Evolutionary conservation across 148 eudicot species (phyloP).

Genomic region (Cornus florida): DNA sequence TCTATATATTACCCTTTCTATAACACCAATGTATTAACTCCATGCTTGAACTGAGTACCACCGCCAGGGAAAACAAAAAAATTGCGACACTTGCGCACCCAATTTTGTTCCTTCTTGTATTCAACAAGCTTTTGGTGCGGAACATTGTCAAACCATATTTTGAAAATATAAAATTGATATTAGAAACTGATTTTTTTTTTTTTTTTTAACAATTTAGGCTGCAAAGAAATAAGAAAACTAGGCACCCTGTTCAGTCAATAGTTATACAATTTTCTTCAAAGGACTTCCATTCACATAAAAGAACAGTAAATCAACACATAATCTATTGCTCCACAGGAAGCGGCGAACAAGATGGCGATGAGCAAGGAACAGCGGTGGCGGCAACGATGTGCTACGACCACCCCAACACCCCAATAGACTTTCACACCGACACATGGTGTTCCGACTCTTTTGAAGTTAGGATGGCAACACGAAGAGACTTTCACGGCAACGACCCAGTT

Average conservation of each 20-base stretch:
- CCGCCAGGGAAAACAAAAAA: slow-evolving; percentile 94
- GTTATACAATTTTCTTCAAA: not conserved
- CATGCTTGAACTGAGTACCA: slow-evolving; percentile 94
- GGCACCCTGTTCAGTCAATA: not conserved
- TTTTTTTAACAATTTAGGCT: not conserved
- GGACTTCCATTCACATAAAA: not conserved
- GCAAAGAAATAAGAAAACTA: slow-evolving; percentile 1
- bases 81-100: slow-evolving; percentile 82
- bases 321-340: not conserved
- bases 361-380: no score
- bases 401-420: no score
- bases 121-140: slow-evolving; percentile 99
- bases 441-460: no score
- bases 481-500: no score
- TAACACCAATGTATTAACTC: slow-evolving; percentile 71
- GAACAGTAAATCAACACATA: not conserved
- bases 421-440: no score
- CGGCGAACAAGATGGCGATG: no score
- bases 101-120: slow-evolving; percentile 93
- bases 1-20: slow-evolving; percentile 61
- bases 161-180: not conserved
- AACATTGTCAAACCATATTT: slow-evolving; percentile 96
- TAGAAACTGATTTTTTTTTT: not conserved
- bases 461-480: no score
- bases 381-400: no score